Evolutionary conservation across 1,284 basidiomycete species (phyloP).

Genomic region (Ganoderma meredithae): DNA sequence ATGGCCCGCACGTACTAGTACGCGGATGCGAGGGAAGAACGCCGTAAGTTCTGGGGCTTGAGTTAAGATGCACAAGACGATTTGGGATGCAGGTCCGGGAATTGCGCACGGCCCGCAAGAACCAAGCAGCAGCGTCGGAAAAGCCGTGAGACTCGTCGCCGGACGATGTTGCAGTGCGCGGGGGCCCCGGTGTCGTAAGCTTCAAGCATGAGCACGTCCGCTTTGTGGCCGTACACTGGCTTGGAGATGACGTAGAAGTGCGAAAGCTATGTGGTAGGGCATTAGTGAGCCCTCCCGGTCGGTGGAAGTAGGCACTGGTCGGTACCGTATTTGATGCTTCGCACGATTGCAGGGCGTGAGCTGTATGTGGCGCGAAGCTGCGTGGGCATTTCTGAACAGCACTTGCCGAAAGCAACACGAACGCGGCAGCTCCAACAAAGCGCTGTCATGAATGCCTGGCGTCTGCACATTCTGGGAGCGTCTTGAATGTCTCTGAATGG

Average conservation of each 20-base stretch:
- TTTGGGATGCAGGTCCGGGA: not conserved
- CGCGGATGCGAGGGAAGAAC: not conserved
- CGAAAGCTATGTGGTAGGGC: not conserved
- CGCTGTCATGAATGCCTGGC: not conserved
- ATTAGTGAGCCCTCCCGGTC: conserved; percentile 9
- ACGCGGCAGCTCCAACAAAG: not conserved
- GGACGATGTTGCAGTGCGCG: conserved; percentile 25
- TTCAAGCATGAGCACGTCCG: not conserved
- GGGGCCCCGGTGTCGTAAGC: conserved; percentile 20
- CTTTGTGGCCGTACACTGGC: too few relatives aligned
- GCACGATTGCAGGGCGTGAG: not conserved
- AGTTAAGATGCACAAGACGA: not conserved
- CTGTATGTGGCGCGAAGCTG: not conserved
- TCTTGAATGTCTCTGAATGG: not conserved
- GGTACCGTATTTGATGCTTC: not conserved
- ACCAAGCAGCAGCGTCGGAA: conserved; percentile 27
- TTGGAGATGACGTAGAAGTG: conserved; percentile 16
- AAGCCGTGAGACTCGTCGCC: too few relatives aligned
- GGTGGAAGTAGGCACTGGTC: not conserved
- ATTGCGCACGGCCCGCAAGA: conserved; percentile 10
- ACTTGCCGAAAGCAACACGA: not conserved
- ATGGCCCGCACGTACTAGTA: too few relatives aligned
- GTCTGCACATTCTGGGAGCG: not conserved
- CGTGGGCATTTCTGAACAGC: not conserved
- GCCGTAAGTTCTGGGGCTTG: not conserved